Percentiles rank a stretch among this genome's conserved stretches.
Evolutionary conservation across 805 yeast genomes (phyloP).

Genomic region (Candida palmyrensis): DNA sequence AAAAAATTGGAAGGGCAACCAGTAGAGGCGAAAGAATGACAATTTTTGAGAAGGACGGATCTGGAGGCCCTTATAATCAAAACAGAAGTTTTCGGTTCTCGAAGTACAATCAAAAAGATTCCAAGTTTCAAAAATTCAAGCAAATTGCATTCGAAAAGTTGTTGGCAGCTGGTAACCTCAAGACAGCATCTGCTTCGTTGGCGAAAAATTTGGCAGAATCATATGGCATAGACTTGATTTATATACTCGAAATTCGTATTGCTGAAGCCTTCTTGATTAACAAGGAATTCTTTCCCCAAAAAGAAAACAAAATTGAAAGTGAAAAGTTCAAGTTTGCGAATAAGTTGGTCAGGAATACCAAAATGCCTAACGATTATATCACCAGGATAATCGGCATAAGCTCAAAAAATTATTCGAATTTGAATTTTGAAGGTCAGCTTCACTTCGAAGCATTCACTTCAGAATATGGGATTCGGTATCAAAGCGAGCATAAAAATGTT

Average conservation of each 20-base stretch:
- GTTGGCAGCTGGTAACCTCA: constrained; percentile 33
- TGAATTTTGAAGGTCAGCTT: constrained; percentile 29
- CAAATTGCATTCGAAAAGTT: constrained; percentile 31
- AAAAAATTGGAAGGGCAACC: constrained; percentile 55
- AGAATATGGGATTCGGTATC: constrained; percentile 47
- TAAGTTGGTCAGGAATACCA: constrained; percentile 22
- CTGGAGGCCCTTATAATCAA: constrained; percentile 56
- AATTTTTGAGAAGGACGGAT: constrained; percentile 59
- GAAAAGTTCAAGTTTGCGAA: constrained; percentile 38
- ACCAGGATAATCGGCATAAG: constrained; percentile 43
- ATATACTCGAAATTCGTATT: constrained; percentile 46
- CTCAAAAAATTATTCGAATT: constrained; percentile 17
- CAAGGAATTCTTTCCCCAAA: constrained; percentile 38
- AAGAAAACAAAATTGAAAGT: constrained; percentile 37
- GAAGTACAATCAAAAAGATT: constrained; percentile 9
- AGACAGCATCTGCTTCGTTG: constrained; percentile 37
- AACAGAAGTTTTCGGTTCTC: constrained; percentile 42
- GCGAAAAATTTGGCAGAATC: constrained; percentile 31
- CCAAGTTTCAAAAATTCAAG: constrained; percentile 10
- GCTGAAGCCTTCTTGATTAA: constrained; percentile 42
- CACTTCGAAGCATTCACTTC: constrained; percentile 44
- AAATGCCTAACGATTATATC: constrained; percentile 31
- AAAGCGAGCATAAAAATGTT: constrained; percentile 21
- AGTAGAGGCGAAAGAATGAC: constrained; percentile 35
- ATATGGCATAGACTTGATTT: constrained; percentile 39